Evolutionary conservation across 2,329 filamentous ascomycete genomes (phyloP).

Genomic region (Trichoderma endophyticum): DNA sequence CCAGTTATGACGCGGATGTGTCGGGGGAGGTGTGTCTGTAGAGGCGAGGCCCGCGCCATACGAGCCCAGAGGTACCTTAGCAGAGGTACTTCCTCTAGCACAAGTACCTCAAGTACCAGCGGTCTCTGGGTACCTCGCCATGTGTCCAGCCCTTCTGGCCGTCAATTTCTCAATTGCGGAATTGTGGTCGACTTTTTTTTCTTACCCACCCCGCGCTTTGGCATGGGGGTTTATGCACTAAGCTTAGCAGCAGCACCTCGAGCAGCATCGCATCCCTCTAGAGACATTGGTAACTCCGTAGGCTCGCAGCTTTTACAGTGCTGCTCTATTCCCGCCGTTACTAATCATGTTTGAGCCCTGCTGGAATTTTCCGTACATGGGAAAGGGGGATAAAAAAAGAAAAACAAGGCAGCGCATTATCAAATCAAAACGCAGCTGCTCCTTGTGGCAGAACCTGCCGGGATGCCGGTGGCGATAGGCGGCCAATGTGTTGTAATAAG

Average conservation of each 20-base stretch:
- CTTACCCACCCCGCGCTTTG: slow-evolving; percentile 13
- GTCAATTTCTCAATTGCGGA: neutral
- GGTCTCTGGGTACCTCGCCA: slow-evolving; percentile 14
- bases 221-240: neutral
- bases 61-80: slow-evolving; percentile 5
- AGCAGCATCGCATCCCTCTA: neutral
- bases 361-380: neutral
- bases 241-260: neutral
- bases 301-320: neutral
- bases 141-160: slow-evolving; percentile 9
- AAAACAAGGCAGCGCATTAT: neutral
- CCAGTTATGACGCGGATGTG: slow-evolving; percentile 17
- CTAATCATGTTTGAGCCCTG: neutral
- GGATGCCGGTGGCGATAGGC: slow-evolving; percentile 8
- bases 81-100: slow-evolving; percentile 3
- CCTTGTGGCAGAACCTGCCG: neutral
- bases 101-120: slow-evolving; percentile 13
- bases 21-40: neutral
- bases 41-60: neutral
- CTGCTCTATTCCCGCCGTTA: neutral
- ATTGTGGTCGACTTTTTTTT: neutral
- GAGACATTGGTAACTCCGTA: neutral
- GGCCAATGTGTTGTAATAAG: neutral
- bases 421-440: neutral
- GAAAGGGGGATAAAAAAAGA: neutral